These are phyloP conservation scores for Puya raimondii DNA, from an alignment of 176 grass and related monocot genomes.

Conservation along the genomic window DNA sequence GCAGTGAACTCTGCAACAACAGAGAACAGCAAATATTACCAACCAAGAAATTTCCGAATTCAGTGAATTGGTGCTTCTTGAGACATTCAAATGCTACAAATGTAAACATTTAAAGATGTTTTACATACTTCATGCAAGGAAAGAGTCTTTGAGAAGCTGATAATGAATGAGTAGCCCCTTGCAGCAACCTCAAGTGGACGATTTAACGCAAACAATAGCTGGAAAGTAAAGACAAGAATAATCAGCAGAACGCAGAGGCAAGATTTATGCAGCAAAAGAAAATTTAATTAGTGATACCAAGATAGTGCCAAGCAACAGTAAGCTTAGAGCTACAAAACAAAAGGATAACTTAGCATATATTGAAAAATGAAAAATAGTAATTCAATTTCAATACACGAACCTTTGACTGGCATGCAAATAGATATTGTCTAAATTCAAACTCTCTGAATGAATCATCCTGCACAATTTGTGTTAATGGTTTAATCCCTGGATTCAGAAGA, in stretches of 20 bases:
- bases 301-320: not conserved
- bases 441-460: slow-evolving; percentile 92
- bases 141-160: slow-evolving; percentile 88
- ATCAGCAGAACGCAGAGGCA: not conserved
- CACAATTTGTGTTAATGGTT: slow-evolving; percentile 80
- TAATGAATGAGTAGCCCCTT: slow-evolving; percentile 80
- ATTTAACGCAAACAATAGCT: slow-evolving; percentile 86
- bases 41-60: not conserved
- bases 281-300: not conserved
- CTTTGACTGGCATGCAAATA: slow-evolving; percentile 98
- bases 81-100: not conserved
- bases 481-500: slow-evolving; percentile 78
- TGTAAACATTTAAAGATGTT: not conserved
- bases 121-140: slow-evolving; percentile 71
- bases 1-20: slow-evolving; percentile 59
- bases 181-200: slow-evolving; percentile 82
- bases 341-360: not conserved
- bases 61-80: not conserved
- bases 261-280: not conserved
- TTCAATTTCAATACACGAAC: slow-evolving; percentile 28
- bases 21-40: not conserved
- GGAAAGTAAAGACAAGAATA: slow-evolving; percentile 19
- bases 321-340: too few species aligned
- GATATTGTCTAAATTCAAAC: slow-evolving; percentile 98
- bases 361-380: not conserved